Percentiles rank a stretch among this genome's conserved stretches.
Conservation (phyloP, 2,329 filamentous ascomycete species). For the Chaetothyriales sp. region DNA sequence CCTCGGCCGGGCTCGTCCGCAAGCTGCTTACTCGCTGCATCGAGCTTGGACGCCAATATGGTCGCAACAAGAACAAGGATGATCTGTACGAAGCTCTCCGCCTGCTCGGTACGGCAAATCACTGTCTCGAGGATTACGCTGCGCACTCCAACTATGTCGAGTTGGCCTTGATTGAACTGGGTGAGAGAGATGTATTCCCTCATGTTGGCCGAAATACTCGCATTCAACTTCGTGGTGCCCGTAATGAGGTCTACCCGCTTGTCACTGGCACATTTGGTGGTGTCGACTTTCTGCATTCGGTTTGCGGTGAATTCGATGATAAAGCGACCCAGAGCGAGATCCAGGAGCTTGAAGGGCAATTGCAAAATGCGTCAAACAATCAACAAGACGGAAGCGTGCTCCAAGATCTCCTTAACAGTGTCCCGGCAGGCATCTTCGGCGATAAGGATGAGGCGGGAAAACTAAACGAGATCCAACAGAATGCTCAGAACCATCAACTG, state of each 20-base stretch:
- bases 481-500: constrained; percentile 60
- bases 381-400: constrained; percentile 48
- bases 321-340: constrained; percentile 86
- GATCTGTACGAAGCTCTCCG: constrained; percentile 79
- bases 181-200: constrained; percentile 67
- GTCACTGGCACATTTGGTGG: constrained; percentile 89
- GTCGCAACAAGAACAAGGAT: constrained; percentile 47
- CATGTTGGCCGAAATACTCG: constrained; percentile 66
- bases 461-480: constrained; percentile 63
- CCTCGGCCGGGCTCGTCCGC: constrained; percentile 62
- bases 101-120: constrained; percentile 70
- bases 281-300: constrained; percentile 84
- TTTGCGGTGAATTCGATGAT: constrained; percentile 64
- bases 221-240: constrained; percentile 53
- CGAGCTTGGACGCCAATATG: constrained; percentile 63
- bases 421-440: constrained; percentile 68
- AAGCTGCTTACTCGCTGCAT: constrained; percentile 59
- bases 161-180: constrained; percentile 72
- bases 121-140: constrained; percentile 84
- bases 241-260: constrained; percentile 56
- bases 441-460: constrained; percentile 58
- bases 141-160: constrained; percentile 91
- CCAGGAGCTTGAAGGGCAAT: constrained; percentile 70
- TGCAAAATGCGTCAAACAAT: constrained; percentile 46
- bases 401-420: constrained; percentile 63